Conservation (phyloP, 139 green algal species). For the Coelastrella sp. region DNA sequence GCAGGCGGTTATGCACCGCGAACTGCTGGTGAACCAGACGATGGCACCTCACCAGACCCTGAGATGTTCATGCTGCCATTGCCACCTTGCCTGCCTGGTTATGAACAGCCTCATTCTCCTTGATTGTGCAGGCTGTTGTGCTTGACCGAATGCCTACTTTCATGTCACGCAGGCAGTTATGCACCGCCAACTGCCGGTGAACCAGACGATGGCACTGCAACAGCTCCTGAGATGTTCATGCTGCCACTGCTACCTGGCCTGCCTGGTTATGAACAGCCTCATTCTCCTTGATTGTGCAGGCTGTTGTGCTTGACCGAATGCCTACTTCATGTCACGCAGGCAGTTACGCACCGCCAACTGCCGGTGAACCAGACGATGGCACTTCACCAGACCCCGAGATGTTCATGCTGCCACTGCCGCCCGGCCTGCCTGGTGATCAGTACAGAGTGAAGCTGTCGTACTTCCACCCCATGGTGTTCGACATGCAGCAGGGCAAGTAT, state of each 20-base stretch:
- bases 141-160: no score
- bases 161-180: not conserved
- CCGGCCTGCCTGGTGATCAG: constrained; percentile 50
- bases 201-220: not conserved
- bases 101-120: constrained; percentile 7
- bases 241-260: constrained; percentile 41
- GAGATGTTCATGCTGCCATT: constrained; percentile 63
- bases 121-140: no score
- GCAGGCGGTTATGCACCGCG: not conserved
- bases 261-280: constrained; percentile 46
- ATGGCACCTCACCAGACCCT: constrained; percentile 34
- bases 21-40: not conserved
- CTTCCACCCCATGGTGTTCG: constrained; percentile 65
- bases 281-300: no score
- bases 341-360: not conserved
- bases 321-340: not conserved
- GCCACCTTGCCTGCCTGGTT: constrained; percentile 40
- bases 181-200: not conserved
- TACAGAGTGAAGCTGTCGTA: constrained; percentile 54
- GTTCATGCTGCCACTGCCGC: constrained; percentile 53
- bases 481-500: constrained; percentile 51
- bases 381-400: constrained; percentile 59
- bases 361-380: constrained; percentile 3
- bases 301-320: no score
- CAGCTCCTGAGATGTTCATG: constrained; percentile 63